Conservation (phyloP, 2,329 filamentous ascomycete species). For the Aureobasidium sp. region DNA sequence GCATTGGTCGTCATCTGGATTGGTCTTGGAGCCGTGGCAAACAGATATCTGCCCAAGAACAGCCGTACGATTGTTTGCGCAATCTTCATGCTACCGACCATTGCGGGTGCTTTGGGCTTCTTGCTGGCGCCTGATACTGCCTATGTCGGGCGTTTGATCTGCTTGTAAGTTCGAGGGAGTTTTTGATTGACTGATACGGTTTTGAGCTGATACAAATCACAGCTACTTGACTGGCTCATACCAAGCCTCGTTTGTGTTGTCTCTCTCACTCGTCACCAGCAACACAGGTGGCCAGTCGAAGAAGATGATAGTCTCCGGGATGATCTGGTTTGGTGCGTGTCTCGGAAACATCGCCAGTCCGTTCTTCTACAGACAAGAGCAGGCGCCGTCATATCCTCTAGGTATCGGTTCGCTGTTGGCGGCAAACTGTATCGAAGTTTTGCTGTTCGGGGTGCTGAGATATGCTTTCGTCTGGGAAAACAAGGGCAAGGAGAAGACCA, state of each 20-base stretch:
- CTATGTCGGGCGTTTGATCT: slow-evolving; percentile 46
- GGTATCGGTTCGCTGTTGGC: neutral
- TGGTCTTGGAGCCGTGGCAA: slow-evolving; percentile 39
- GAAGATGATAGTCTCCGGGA: slow-evolving; percentile 34
- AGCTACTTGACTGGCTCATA: slow-evolving; percentile 42
- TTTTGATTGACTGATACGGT: neutral
- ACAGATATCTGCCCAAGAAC: slow-evolving; percentile 30
- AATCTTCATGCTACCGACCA: slow-evolving; percentile 48
- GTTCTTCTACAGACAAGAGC: neutral
- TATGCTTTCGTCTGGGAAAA: neutral
- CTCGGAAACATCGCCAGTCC: slow-evolving; percentile 25
- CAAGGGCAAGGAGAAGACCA: neutral
- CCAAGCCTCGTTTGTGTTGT: slow-evolving; percentile 45
- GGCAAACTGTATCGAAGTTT: neutral
- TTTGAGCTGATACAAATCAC: neutral
- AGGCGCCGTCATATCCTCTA: neutral
- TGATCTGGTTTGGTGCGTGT: slow-evolving; percentile 33
- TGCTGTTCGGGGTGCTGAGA: neutral
- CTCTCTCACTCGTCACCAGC: slow-evolving; percentile 41
- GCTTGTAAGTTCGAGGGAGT: slow-evolving; percentile 29
- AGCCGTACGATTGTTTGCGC: slow-evolving; percentile 40
- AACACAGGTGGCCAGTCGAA: slow-evolving; percentile 40
- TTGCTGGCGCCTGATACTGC: slow-evolving; percentile 43
- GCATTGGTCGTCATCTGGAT: slow-evolving; percentile 43
- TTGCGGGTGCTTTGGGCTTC: slow-evolving; percentile 49